These are phyloP conservation scores for Sclerotinia glacialis DNA, from an alignment of 2,329 filamentous ascomycete genomes.

Conservation along the genomic window DNA sequence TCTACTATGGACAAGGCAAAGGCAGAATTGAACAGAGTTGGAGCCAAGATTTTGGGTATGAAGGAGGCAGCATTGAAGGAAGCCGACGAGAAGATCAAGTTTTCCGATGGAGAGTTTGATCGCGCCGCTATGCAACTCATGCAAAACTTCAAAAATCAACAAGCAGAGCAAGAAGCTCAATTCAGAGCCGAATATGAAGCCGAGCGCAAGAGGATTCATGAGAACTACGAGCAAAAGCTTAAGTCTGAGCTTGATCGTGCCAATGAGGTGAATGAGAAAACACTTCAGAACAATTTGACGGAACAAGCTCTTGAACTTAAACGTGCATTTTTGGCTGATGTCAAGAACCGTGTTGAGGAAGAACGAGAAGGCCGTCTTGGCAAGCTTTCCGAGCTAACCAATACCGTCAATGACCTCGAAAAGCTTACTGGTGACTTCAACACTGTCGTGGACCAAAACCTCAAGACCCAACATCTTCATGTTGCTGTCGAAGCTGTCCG, in stretches of 20 bases:
- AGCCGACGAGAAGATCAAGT: constrained; percentile 61
- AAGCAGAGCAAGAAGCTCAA: constrained; percentile 73
- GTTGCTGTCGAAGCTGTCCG: constrained; percentile 93
- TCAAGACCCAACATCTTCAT: constrained; percentile 93
- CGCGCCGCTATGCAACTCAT: constrained; percentile 84
- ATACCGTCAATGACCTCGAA: constrained; percentile 78
- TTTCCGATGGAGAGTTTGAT: constrained; percentile 74
- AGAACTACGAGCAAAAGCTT: constrained; percentile 76
- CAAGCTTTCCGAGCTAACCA: constrained; percentile 76
- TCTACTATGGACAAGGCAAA: constrained; percentile 82
- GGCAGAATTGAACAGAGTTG: constrained; percentile 73
- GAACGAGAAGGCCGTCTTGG: constrained; percentile 85
- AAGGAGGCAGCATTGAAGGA: constrained; percentile 70
- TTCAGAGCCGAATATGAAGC: constrained; percentile 87
- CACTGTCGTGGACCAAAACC: constrained; percentile 81
- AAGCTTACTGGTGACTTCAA: constrained; percentile 87
- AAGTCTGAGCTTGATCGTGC: constrained; percentile 76
- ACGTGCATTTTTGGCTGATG: constrained; percentile 74
- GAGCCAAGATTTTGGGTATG: constrained; percentile 71
- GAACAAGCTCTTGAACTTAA: constrained; percentile 90
- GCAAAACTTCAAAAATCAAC: constrained; percentile 77
- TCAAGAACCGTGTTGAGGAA: constrained; percentile 78
- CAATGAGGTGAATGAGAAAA: constrained; percentile 77
- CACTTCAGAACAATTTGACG: constrained; percentile 77
- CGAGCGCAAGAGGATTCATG: constrained; percentile 76